phyloP scores from a whole-genome alignment of 176 grass and related monocot genomes.

The Cymbopogon citratus region DNA sequence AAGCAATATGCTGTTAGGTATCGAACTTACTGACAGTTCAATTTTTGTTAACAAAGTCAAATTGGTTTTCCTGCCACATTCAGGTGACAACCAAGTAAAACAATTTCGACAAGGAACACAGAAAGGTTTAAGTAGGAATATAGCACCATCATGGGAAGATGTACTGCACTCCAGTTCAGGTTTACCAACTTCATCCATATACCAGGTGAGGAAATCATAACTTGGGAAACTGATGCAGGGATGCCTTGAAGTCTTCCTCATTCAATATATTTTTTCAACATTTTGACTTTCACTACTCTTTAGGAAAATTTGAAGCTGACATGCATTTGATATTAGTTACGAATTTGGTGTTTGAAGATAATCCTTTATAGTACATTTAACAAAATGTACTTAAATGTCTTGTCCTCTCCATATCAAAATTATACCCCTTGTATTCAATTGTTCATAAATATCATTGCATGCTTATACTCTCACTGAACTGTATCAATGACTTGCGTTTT shows the following conservation, averaged over 20 bases:
- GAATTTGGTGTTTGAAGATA: not conserved
- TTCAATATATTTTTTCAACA: slow-evolving; percentile 2
- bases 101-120: slow-evolving; percentile 41
- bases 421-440: not conserved
- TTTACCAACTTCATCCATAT: slow-evolving; percentile 35
- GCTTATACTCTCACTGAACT: slow-evolving; percentile 14
- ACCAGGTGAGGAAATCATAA: slow-evolving; percentile 41
- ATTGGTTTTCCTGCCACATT: slow-evolving; percentile 12
- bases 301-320: not conserved
- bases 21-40: not conserved
- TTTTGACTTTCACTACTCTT: not conserved
- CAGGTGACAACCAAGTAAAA: slow-evolving; percentile 42
- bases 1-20: not conserved
- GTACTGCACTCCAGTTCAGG: slow-evolving; percentile 57
- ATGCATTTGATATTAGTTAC: not conserved
- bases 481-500: slow-evolving; percentile 29
- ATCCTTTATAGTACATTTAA: not conserved
- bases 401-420: slow-evolving; percentile 8
- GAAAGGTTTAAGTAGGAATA: slow-evolving; percentile 37
- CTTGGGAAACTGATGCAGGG: too few species aligned
- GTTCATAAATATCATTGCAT: not conserved
- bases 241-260: not conserved
- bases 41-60: slow-evolving; percentile 17
- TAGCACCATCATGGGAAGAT: slow-evolving; percentile 81
- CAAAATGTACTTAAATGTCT: not conserved